Evolutionary conservation across 345 rosid species (phyloP).

Genomic region (Eucalyptus microcorys): DNA sequence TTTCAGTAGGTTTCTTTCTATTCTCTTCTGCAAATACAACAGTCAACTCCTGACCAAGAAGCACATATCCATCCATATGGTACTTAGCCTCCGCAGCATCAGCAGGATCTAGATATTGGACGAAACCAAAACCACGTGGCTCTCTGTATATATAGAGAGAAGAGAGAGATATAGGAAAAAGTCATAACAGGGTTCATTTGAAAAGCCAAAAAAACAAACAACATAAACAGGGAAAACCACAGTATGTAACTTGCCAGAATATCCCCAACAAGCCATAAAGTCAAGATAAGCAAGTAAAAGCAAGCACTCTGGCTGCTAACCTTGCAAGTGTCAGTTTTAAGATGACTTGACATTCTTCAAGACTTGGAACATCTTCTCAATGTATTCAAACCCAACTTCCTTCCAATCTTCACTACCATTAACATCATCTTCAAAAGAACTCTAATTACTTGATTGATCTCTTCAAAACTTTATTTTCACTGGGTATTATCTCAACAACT

Average conservation of each 20-base stretch:
- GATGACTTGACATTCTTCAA: slow-evolving; percentile 94
- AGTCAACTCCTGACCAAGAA: slow-evolving; percentile 81
- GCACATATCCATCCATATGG: slow-evolving; percentile 94
- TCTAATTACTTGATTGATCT: slow-evolving; percentile 91
- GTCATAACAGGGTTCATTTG: neutral
- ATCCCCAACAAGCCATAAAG: slow-evolving; percentile 44
- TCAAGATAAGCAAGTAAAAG: slow-evolving; percentile 65
- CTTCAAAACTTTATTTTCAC: slow-evolving; percentile 94
- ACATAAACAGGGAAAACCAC: neutral
- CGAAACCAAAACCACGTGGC: slow-evolving; percentile 99
- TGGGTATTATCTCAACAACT: slow-evolving; percentile 80
- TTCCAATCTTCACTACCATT: slow-evolving; percentile 97
- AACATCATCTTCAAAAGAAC: slow-evolving; percentile 95
- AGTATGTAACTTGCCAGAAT: slow-evolving; percentile 31
- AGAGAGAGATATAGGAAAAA: neutral
- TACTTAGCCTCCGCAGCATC: slow-evolving; percentile 91
- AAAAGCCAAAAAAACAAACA: neutral
- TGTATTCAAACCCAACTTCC: slow-evolving; percentile 97
- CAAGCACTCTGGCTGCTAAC: slow-evolving; percentile 98
- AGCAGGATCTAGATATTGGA: slow-evolving; percentile 76
- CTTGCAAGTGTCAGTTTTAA: slow-evolving; percentile 89
- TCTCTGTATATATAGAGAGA: slow-evolving; percentile 34
- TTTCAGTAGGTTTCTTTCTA: slow-evolving; percentile 90
- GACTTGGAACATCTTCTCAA: slow-evolving; percentile 97
- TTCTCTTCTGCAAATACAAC: slow-evolving; percentile 98